Conservation (phyloP, 2,329 filamentous ascomycete species). For the Colletotrichum sublineola region DNA sequence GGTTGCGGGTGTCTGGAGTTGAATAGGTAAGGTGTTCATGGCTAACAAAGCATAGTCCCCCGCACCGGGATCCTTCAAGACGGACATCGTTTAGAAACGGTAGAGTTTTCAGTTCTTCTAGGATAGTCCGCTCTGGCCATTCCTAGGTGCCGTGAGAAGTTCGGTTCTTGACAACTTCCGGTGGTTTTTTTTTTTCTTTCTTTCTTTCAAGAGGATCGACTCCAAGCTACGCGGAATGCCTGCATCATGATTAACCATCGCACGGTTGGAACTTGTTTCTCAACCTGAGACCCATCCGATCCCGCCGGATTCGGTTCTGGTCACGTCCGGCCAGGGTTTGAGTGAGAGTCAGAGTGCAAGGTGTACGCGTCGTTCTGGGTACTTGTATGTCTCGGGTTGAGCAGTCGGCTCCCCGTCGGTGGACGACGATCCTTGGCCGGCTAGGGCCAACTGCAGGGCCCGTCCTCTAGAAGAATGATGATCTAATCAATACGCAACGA, state of each 20-base stretch:
- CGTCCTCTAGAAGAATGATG: constrained; percentile 16
- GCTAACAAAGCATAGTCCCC: not conserved
- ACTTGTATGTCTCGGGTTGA: constrained; percentile 32
- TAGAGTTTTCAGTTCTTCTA: constrained; percentile 6
- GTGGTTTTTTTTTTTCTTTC: not conserved
- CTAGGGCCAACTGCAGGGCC: constrained; percentile 10
- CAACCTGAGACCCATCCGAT: constrained; percentile 20
- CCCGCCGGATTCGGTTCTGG: constrained; percentile 21
- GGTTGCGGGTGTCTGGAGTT: not conserved
- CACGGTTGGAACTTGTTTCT: constrained; percentile 14
- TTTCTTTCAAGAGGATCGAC: not conserved
- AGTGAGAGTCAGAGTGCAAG: not conserved
- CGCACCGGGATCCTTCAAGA: constrained; percentile 11
- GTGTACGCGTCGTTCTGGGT: constrained; percentile 21
- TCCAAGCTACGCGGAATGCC: not conserved
- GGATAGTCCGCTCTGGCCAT: not conserved
- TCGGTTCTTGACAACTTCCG: not conserved
- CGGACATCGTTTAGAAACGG: constrained; percentile 2
- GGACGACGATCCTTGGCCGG: constrained; percentile 30
- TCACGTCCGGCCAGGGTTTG: not conserved
- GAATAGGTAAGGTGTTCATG: constrained; percentile 16
- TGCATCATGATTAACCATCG: not conserved
- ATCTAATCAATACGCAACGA: constrained; percentile 17
- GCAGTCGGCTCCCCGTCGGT: not conserved
- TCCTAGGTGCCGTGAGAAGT: not conserved